These are phyloP conservation scores for Apiotrichum brassicae DNA, from an alignment of 1,284 basidiomycete species.

Conservation along the genomic window DNA sequence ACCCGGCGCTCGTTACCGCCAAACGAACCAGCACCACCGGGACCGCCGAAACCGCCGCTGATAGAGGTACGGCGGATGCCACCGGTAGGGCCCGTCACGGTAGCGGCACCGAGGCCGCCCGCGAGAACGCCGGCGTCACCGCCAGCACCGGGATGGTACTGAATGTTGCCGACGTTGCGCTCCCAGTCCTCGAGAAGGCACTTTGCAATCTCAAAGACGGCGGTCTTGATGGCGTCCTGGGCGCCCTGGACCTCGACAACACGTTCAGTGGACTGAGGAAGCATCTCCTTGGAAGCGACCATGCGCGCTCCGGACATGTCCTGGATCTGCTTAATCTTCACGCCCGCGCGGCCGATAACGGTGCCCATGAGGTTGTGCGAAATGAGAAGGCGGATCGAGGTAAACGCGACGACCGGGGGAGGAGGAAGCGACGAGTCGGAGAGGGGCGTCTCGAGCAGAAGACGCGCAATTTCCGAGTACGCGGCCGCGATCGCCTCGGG, in stretches of 20 bases:
- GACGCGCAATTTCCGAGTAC: conserved; percentile 87
- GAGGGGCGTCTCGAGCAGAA: conserved; percentile 66
- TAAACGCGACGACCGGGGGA: conserved; percentile 62
- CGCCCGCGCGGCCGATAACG: conserved; percentile 91
- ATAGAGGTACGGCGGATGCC: conserved; percentile 46
- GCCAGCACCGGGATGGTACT: conserved; percentile 84
- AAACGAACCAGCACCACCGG: conserved; percentile 19
- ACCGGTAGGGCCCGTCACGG: conserved; percentile 47
- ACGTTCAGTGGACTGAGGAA: conserved; percentile 96
- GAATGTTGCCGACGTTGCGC: conserved; percentile 81
- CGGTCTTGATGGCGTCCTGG: conserved; percentile 82
- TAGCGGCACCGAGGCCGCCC: conserved; percentile 47
- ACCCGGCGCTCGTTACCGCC: conserved; percentile 17
- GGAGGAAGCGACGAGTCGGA: conserved; percentile 65
- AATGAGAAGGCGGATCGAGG: conserved; percentile 89
- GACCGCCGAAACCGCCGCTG: conserved; percentile 21
- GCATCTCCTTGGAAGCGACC: conserved; percentile 97
- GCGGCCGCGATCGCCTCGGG: conserved; percentile 91
- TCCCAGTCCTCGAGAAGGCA: conserved; percentile 97
- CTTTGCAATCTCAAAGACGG: conserved; percentile 89
- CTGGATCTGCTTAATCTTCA: conserved; percentile 99
- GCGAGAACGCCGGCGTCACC: conserved; percentile 59
- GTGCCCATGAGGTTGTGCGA: conserved; percentile 99
- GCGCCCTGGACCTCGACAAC: conserved; percentile 94
- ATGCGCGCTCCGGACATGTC: conserved; percentile 93